A percentile compares a stretch with the other conserved stretches of the same genome.
phyloP scores from a whole-genome alignment of 352 stramenopile genomes.

The Phytopythium cucurbitacearum region DNA sequence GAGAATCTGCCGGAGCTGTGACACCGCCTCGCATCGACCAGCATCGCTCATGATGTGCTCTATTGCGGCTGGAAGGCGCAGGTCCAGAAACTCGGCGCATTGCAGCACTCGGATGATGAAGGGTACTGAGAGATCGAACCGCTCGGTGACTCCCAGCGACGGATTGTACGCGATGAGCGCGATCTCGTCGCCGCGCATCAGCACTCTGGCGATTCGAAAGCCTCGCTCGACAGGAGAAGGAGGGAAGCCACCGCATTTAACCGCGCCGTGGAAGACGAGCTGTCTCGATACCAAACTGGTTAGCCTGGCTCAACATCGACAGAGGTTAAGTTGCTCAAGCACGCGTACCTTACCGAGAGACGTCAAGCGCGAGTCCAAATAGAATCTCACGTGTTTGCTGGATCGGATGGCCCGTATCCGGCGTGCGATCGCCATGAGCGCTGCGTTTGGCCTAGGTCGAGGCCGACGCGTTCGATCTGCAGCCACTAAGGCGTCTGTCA shows the following conservation, averaged over 20 bases:
- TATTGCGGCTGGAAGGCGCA: slow-evolving; percentile 8
- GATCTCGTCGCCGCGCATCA: slow-evolving; percentile 25
- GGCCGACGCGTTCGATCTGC: neutral
- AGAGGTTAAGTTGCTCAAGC: neutral
- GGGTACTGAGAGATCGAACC: slow-evolving; percentile 29
- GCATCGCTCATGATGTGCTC: neutral
- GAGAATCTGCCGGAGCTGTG: slow-evolving; percentile 12
- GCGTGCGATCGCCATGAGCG: slow-evolving; percentile 12
- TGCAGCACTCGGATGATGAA: slow-evolving; percentile 39
- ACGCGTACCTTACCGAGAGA: slow-evolving; percentile 36
- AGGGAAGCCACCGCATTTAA: slow-evolving; percentile 5
- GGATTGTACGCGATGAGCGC: slow-evolving; percentile 39
- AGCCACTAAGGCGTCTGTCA: no score
- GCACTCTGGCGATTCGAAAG: slow-evolving; percentile 21
- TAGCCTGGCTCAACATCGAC: neutral
- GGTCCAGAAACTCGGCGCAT: slow-evolving; percentile 24
- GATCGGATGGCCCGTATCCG: slow-evolving; percentile 1
- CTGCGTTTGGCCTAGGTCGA: slow-evolving; percentile 9
- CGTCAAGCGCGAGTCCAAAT: slow-evolving; percentile 19
- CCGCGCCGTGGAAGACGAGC: slow-evolving; percentile 33
- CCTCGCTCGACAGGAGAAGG: neutral
- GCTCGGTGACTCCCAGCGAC: slow-evolving; percentile 13
- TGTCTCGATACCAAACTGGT: slow-evolving; percentile 6
- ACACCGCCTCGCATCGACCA: no score
- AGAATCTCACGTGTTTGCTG: slow-evolving; percentile 6